Conservation (phyloP, 192 early-diverging fungal species). For the Phycomyces nitens region DNA sequence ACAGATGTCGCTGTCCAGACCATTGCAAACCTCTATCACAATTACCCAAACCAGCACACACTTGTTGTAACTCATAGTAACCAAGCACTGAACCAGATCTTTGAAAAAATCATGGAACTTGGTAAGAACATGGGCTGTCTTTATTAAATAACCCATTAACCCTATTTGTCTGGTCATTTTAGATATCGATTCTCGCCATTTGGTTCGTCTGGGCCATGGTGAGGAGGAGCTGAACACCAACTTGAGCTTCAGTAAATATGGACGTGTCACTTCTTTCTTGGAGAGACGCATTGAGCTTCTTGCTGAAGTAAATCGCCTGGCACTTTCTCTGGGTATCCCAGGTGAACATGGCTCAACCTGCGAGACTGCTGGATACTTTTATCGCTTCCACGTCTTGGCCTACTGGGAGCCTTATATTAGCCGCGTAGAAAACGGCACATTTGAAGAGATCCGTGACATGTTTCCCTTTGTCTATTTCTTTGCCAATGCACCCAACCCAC, state of each 20-base stretch:
- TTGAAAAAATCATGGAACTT: conserved; percentile 85
- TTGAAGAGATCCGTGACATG: conserved; percentile 39
- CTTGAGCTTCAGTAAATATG: conserved; percentile 85
- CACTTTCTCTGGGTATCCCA: conserved; percentile 66
- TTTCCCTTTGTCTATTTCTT: conserved; percentile 91
- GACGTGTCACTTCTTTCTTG: conserved; percentile 90
- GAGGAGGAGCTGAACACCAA: conserved; percentile 84
- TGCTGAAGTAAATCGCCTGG: conserved; percentile 71
- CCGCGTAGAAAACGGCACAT: conserved; percentile 16
- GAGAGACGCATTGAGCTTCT: conserved; percentile 73
- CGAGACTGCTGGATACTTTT: conserved; percentile 92
- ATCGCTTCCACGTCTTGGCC: conserved; percentile 66
- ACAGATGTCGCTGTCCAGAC: conserved; percentile 98
- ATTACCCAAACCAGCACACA: conserved; percentile 83
- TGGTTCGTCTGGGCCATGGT: conserved; percentile 93
- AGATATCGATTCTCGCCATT: conserved; percentile 91
- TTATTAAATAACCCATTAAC: no score
- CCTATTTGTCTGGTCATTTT: not conserved
- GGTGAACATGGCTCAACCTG: conserved; percentile 91
- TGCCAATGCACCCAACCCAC: conserved; percentile 60
- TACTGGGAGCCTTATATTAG: conserved; percentile 71
- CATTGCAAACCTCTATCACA: conserved; percentile 93
- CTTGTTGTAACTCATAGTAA: conserved; percentile 95
- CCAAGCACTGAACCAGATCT: conserved; percentile 98
- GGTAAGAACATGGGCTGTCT: no score